Evolutionary conservation across 441 rosid genomes (phyloP).

Genomic region (Breynia disticha): DNA sequence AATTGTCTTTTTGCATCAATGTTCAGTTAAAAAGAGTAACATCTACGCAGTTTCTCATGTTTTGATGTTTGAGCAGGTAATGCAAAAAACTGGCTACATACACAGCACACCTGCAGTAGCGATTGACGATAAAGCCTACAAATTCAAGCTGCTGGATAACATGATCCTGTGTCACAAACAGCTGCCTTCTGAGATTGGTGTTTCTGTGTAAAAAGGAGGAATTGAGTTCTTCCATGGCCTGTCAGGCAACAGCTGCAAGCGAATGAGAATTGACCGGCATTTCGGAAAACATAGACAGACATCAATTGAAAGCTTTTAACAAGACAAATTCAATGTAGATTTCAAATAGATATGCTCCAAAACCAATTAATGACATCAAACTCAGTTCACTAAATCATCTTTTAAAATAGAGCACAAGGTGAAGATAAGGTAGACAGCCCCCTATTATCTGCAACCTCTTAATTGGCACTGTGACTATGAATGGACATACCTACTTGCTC

Average conservation of each 20-base stretch:
- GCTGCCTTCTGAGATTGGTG: conserved; percentile 8
- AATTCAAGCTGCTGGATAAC: conserved; percentile 10
- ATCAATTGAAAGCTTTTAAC: too few species aligned
- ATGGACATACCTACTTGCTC: conserved; percentile 19
- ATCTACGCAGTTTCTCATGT: too few species aligned
- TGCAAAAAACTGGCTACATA: conserved; percentile 15
- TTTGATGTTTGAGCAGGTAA: conserved; percentile 3
- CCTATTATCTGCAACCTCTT: too few species aligned
- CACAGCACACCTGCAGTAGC: conserved; percentile 17
- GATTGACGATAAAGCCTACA: conserved; percentile 4
- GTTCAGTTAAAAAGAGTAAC: too few species aligned
- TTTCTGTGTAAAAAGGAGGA: conserved; percentile 6
- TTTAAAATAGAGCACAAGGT: too few species aligned
- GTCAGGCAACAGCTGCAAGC: conserved; percentile 5
- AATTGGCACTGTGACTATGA: neutral
- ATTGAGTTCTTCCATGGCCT: conserved; percentile 11
- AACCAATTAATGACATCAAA: too few species aligned
- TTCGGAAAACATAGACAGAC: too few species aligned
- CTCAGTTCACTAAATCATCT: too few species aligned
- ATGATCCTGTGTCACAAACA: neutral
- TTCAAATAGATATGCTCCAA: too few species aligned
- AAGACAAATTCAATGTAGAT: too few species aligned
- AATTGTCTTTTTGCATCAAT: too few species aligned
- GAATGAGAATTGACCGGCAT: neutral
- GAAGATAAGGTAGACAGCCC: neutral